These are phyloP conservation scores for Backusella circina DNA, from an alignment of 192 early-diverging fungal species.

Conservation along the genomic window DNA sequence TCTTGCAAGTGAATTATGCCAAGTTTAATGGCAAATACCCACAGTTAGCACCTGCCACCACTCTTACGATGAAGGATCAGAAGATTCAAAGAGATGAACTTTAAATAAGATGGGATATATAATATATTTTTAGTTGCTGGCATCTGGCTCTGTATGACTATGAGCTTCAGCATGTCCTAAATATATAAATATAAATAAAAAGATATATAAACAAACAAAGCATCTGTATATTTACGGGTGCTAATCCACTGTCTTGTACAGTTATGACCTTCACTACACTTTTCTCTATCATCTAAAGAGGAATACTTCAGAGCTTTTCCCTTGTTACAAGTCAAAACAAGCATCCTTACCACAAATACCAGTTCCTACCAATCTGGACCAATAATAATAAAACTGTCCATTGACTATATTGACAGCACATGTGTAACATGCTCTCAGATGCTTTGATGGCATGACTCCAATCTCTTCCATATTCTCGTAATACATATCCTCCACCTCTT, in stretches of 20 bases:
- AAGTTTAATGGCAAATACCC: slow-evolving; percentile 2
- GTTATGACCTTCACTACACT: not conserved
- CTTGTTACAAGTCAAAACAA: no score
- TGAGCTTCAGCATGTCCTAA: not conserved
- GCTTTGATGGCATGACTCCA: not conserved
- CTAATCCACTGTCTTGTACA: slow-evolving; percentile 7
- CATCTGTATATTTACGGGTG: not conserved
- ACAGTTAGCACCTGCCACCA: not conserved
- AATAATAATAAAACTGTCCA: slow-evolving; percentile 14
- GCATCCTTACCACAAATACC: not conserved
- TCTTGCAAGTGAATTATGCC: slow-evolving; percentile 6
- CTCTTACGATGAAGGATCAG: not conserved
- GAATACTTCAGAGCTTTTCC: no score
- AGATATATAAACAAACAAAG: not conserved
- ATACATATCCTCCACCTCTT: not conserved
- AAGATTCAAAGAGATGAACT: slow-evolving; percentile 11
- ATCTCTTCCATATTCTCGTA: not conserved
- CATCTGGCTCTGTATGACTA: not conserved
- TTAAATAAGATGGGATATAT: not conserved
- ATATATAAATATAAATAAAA: not conserved
- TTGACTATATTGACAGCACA: slow-evolving; percentile 8
- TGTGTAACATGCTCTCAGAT: slow-evolving; percentile 4
- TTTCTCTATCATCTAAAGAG: not conserved
- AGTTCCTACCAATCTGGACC: not conserved
- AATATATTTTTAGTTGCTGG: not conserved